Conservation (phyloP, 1,139 yeast genomes). For the Geotrichum europaeum region DNA sequence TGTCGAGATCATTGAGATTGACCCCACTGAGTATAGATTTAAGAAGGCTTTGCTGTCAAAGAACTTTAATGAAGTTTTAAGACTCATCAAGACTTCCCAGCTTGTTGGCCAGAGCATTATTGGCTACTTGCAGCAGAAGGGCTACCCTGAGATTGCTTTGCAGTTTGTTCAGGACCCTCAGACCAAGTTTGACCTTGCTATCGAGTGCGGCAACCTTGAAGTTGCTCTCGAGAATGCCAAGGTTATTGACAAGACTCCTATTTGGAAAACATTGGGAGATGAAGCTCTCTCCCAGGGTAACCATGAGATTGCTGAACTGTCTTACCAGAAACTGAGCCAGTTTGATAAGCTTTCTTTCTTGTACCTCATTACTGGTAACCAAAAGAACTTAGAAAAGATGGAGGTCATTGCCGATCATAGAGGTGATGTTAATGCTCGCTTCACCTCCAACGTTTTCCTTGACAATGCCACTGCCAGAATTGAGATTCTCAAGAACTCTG, state of each 20-base stretch:
- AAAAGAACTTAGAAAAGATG: slow-evolving; percentile 72
- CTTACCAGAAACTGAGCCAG: slow-evolving; percentile 78
- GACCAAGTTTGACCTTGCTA: slow-evolving; percentile 89
- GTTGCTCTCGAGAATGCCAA: slow-evolving; percentile 90
- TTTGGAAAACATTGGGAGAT: slow-evolving; percentile 78
- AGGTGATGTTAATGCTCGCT: slow-evolving; percentile 70
- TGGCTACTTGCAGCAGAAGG: slow-evolving; percentile 89
- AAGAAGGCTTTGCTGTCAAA: slow-evolving; percentile 86
- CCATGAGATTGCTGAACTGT: slow-evolving; percentile 75
- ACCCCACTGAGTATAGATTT: slow-evolving; percentile 96
- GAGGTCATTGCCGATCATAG: slow-evolving; percentile 84
- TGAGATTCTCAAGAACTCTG: slow-evolving; percentile 66
- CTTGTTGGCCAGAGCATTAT: slow-evolving; percentile 96
- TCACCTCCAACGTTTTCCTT: slow-evolving; percentile 76
- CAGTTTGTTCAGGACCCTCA: slow-evolving; percentile 97
- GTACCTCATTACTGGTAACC: slow-evolving; percentile 78
- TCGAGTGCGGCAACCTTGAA: slow-evolving; percentile 83
- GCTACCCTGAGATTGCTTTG: slow-evolving; percentile 81
- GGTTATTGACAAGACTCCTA: slow-evolving; percentile 56
- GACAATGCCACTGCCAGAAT: slow-evolving; percentile 74
- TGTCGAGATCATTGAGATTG: slow-evolving; percentile 72
- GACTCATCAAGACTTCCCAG: slow-evolving; percentile 81
- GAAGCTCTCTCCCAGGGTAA: slow-evolving; percentile 92
- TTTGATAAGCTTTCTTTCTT: slow-evolving; percentile 87
- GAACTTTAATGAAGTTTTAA: slow-evolving; percentile 85